Base-by-base conservation (phyloP, 2,329 filamentous ascomycete species). In the Teratosphaeria gauchensis region DNA sequence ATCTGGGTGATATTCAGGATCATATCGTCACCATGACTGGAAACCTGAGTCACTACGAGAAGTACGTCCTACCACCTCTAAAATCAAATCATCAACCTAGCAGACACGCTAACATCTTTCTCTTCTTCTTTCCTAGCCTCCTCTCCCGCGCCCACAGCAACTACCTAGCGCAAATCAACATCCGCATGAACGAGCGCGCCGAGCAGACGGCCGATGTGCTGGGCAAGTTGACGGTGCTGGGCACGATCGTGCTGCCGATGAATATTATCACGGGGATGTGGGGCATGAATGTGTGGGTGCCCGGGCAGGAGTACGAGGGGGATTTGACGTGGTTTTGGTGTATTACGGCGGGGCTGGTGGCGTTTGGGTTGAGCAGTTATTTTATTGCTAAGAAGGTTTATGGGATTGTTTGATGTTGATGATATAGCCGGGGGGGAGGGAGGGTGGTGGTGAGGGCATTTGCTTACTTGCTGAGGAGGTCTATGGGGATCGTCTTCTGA, bases 21-120 rank as follows among this genome's bases (percentile, higher is more conserved):
- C 94, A 99, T 72, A 97, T 99, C 66, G 86, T 99, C 66, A 99
- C 94, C 63, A 99, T 99, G 94, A 97, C 92, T 42, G 89, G 88
- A 56, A 99, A 97, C 71, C 76, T 99, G 70, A 88, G 86, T 64
- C 94, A 99, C 72, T 97, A 97, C 69, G 94, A 99, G 75, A 95
- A 92, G 89, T 94, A 79, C 16, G 32, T 33, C 32, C 9, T 33
- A 28, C 46, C 32, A 28, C 46, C 31, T 42, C 11, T 28, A 19
- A 2, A 33, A n/a, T n/a, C n/a, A n/a, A n/a, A n/a, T n/a, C n/a
- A n/a, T n/a, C n/a, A n/a, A n/a, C n/a, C n/a, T n/a, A n/a, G n/a
- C n/a, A n/a, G n/a, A 16, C 33, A 58, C 24, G 53, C 56, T 9
- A 4, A 42, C 19, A n/a, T 53, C 54, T 64, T 72, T 54, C 71